Conservation (phyloP, 257 asterid genomes). For the Penstemon davidsonii region DNA sequence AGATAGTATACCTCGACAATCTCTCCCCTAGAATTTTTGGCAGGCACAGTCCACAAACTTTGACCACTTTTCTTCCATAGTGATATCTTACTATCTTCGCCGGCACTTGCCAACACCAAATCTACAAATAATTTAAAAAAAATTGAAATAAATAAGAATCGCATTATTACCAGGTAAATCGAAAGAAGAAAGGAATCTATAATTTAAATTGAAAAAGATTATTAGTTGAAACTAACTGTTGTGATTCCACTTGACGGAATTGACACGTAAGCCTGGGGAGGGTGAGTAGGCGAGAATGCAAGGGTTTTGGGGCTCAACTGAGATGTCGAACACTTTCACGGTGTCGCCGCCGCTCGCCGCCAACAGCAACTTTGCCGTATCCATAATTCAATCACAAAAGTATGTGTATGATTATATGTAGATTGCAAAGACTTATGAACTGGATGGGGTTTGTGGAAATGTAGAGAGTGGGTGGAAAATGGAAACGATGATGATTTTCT, state of each 20-base stretch:
- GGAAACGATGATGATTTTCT: slow-evolving; percentile 31
- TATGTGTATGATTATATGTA: background rate
- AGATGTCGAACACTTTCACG: slow-evolving; percentile 85
- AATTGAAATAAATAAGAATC: background rate
- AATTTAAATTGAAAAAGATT: background rate
- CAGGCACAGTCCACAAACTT: slow-evolving; percentile 79
- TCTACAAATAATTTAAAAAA: slow-evolving; percentile 36
- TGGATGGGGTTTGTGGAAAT: too few relatives aligned
- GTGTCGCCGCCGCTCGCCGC: slow-evolving; percentile 93
- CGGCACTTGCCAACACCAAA: slow-evolving; percentile 94
- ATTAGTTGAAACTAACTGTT: slow-evolving; percentile 58
- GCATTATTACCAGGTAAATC: slow-evolving; percentile 8
- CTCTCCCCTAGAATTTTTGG: slow-evolving; percentile 61
- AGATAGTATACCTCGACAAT: slow-evolving; percentile 67
- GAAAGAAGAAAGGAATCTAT: background rate
- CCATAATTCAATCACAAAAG: slow-evolving; percentile 39
- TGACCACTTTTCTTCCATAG: slow-evolving; percentile 85
- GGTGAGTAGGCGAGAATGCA: slow-evolving; percentile 78
- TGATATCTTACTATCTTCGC: slow-evolving; percentile 79
- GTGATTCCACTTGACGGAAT: slow-evolving; percentile 95
- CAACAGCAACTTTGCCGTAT: slow-evolving; percentile 58
- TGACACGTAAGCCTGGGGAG: slow-evolving; percentile 69
- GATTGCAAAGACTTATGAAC: background rate
- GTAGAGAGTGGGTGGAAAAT: slow-evolving; percentile 20
- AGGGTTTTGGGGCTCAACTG: slow-evolving; percentile 78